Percentiles rank a stretch among this genome's conserved stretches.
Evolutionary conservation across 352 stramenopile species (phyloP).

Genomic region (Pseudoperonospora humuli): DNA sequence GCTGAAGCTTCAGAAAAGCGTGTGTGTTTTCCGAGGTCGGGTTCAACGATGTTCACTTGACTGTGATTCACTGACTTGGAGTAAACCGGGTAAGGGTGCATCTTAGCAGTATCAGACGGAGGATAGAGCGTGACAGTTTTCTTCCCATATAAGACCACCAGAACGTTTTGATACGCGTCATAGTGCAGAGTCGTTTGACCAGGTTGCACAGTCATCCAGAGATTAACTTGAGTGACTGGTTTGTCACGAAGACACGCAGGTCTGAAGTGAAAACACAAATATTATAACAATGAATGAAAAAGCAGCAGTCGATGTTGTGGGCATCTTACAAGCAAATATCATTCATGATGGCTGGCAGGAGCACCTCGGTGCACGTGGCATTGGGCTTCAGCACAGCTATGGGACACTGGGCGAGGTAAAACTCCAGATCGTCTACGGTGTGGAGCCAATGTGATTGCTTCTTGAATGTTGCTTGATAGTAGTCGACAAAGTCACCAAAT

Average conservation of each 20-base stretch:
- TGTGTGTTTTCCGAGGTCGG: conserved; percentile 27
- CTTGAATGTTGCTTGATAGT: conserved; percentile 42
- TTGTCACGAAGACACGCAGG: conserved; percentile 30
- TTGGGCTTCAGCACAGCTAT: conserved; percentile 51
- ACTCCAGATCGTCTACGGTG: conserved; percentile 60
- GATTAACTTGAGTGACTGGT: conserved; percentile 69
- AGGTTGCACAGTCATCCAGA: conserved; percentile 65
- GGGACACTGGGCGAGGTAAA: conserved; percentile 78
- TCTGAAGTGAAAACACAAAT: conserved; percentile 19
- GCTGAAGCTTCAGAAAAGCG: conserved; percentile 23
- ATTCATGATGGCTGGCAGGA: conserved; percentile 48
- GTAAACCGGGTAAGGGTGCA: conserved; percentile 59
- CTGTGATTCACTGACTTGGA: conserved; percentile 78
- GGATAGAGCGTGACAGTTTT: conserved; percentile 70
- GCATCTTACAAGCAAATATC: conserved; percentile 46
- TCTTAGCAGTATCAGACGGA: conserved; percentile 38
- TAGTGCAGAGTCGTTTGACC: conserved; percentile 71
- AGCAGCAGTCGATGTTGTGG: not conserved
- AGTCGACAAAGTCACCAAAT: conserved; percentile 77
- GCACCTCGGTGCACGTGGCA: conserved; percentile 29
- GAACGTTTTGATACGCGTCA: conserved; percentile 74
- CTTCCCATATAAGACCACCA: conserved; percentile 59
- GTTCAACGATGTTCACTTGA: conserved; percentile 38
- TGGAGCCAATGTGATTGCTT: conserved; percentile 57
- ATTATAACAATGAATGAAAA: conserved; percentile 1